Evolutionary conservation across 306 rosid genomes (phyloP).

Genomic region (Acacia melanoxylon): DNA sequence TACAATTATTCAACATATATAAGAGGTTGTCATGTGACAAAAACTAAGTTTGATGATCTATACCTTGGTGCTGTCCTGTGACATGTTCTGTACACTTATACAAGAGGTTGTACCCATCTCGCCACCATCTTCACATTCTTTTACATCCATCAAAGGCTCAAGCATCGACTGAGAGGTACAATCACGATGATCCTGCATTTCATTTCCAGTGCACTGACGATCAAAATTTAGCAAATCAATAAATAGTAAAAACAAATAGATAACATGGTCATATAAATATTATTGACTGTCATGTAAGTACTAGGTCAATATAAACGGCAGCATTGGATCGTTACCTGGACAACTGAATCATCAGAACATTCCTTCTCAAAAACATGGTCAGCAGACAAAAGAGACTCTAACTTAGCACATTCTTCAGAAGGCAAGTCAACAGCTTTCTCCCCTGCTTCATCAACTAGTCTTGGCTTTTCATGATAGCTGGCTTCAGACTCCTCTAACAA

Average conservation of each 20-base stretch:
- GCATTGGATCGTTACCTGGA: conserved; percentile 43
- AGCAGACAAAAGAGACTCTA: conserved; percentile 20
- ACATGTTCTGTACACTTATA: conserved; percentile 34
- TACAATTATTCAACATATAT: background rate
- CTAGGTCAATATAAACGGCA: background rate
- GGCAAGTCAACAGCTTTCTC: conserved; percentile 31
- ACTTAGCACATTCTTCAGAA: conserved; percentile 29
- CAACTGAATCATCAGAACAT: conserved; percentile 36
- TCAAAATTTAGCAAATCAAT: conserved; percentile 24
- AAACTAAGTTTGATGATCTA: conserved; percentile 4
- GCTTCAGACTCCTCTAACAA: conserved; percentile 29
- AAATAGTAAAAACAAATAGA: background rate
- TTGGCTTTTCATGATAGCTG: conserved; percentile 29
- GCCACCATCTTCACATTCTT: conserved; percentile 27
- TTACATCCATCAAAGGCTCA: conserved; percentile 39
- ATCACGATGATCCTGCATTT: conserved; percentile 32
- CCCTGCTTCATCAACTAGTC: conserved; percentile 28
- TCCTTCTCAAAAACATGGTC: conserved; percentile 29
- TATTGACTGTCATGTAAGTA: background rate
- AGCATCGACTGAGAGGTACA: conserved; percentile 27
- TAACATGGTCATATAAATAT: conserved; percentile 2
- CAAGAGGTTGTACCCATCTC: conserved; percentile 36
- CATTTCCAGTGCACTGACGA: conserved; percentile 39
- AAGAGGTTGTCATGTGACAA: background rate
- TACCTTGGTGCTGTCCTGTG: conserved; percentile 49